Percentiles rank a stretch among this genome's conserved stretches.
phyloP scores from a whole-genome alignment of 2,329 filamentous ascomycete species.

The Pestalotiopsis sp. region DNA sequence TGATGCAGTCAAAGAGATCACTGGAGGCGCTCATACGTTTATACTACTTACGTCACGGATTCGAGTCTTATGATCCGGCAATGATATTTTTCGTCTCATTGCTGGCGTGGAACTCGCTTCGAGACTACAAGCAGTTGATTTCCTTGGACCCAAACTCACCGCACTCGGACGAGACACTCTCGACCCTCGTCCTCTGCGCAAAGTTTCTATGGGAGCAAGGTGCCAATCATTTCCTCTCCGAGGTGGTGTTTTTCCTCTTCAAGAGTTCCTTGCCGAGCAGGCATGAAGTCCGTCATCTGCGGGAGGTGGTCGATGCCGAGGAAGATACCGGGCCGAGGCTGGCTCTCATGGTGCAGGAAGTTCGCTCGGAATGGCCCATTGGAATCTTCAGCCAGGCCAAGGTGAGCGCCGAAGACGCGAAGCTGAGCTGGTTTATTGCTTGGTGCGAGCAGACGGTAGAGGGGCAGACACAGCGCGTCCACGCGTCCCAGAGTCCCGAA shows the following conservation, averaged over 20 bases:
- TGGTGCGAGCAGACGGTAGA: constrained; percentile 17
- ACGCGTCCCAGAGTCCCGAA: not conserved
- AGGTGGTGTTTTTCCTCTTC: constrained; percentile 21
- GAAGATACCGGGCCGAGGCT: constrained; percentile 14
- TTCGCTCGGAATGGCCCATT: constrained; percentile 26
- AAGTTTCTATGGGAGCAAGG: constrained; percentile 28
- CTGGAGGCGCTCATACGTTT: constrained; percentile 30
- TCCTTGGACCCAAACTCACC: not conserved
- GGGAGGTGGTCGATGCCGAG: constrained; percentile 17
- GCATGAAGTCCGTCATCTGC: constrained; percentile 17
- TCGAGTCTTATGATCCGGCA: constrained; percentile 22
- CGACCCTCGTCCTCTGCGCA: constrained; percentile 26
- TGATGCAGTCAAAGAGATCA: constrained; percentile 21
- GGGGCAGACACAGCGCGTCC: not conserved
- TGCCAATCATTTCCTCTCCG: constrained; percentile 22
- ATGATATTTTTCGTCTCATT: constrained; percentile 21
- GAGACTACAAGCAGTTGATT: constrained; percentile 13
- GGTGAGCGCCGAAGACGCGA: constrained; percentile 13
- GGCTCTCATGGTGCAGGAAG: constrained; percentile 18
- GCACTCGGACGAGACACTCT: constrained; percentile 18
- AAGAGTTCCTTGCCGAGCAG: constrained; percentile 18
- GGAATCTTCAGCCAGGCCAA: constrained; percentile 21
- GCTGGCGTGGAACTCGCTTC: constrained; percentile 22
- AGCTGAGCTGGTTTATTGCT: constrained; percentile 19
- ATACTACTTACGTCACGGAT: constrained; percentile 33